These are phyloP conservation scores for Ulota crispa DNA, from an alignment of 225 moss, liverwort and hornwort species.

Conservation along the genomic window DNA sequence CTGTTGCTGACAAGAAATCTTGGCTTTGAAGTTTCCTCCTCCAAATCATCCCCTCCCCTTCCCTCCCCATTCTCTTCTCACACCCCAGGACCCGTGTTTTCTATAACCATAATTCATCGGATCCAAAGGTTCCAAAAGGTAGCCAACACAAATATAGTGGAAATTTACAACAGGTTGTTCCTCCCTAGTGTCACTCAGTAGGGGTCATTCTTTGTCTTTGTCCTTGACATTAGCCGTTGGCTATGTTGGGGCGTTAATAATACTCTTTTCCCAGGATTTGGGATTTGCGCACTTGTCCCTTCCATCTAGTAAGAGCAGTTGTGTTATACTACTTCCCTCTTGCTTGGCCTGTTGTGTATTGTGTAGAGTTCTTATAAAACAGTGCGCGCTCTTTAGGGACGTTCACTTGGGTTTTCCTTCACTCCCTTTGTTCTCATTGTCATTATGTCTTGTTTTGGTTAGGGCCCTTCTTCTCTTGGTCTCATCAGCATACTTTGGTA, in stretches of 20 bases:
- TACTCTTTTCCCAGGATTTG: constrained; percentile 57
- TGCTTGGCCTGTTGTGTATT: constrained; percentile 58
- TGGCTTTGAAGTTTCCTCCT: constrained; percentile 27
- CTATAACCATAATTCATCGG: constrained; percentile 63
- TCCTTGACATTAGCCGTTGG: constrained; percentile 40
- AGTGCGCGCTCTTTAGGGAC: constrained; percentile 49
- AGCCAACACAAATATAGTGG: constrained; percentile 61
- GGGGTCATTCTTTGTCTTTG: constrained; percentile 71
- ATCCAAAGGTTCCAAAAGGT: constrained; percentile 66
- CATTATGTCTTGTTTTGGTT: constrained; percentile 21
- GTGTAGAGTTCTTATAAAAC: constrained; percentile 64
- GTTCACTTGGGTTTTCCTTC: constrained; percentile 37
- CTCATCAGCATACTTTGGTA: constrained; percentile 25
- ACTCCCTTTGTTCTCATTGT: background rate
- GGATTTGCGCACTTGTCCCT: constrained; percentile 57
- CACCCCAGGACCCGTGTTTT: constrained; percentile 59
- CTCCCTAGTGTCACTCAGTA: constrained; percentile 48
- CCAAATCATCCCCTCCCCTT: background rate
- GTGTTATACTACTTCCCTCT: constrained; percentile 17
- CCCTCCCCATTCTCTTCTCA: constrained; percentile 23
- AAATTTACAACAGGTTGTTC: constrained; percentile 48
- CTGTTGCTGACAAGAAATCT: background rate
- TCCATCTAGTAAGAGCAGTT: constrained; percentile 55
- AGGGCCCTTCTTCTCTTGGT: constrained; percentile 12
- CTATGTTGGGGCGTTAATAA: constrained; percentile 56